Percentiles rank a stretch among this genome's conserved stretches.
Conservation (phyloP, 176 grass and related monocot genomes). For the Cymbopogon citratus region DNA sequence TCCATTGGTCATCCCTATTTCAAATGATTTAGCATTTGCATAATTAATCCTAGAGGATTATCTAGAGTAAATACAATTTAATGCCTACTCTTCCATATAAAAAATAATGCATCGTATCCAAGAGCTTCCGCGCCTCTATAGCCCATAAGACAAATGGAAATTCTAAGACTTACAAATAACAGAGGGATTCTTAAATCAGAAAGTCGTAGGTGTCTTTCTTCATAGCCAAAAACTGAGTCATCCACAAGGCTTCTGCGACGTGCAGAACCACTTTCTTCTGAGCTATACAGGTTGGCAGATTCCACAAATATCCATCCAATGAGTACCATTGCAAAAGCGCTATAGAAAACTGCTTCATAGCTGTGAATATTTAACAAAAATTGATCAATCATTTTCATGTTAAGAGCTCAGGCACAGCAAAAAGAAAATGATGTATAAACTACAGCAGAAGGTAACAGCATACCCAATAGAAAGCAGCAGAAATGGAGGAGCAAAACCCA, state of each 20-base stretch:
- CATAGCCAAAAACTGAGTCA: constrained; percentile 40
- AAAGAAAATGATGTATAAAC: constrained; percentile 10
- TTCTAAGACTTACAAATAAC: constrained; percentile 74
- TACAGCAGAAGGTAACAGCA: constrained; percentile 20
- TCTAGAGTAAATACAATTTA: neutral
- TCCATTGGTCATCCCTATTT: constrained; percentile 3
- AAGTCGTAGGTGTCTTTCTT: constrained; percentile 67
- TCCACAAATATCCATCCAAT: constrained; percentile 90
- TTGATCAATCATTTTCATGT: constrained; percentile 5
- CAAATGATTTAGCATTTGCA: constrained; percentile 22
- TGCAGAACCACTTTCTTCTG: constrained; percentile 50
- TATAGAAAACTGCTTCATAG: constrained; percentile 97
- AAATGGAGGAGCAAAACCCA: constrained; percentile 97
- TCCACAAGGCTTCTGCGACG: constrained; percentile 26
- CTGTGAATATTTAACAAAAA: constrained; percentile 34
- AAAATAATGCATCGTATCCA: neutral
- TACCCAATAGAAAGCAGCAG: constrained; percentile 93
- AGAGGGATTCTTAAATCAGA: constrained; percentile 88
- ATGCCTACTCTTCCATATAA: neutral
- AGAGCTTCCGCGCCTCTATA: neutral
- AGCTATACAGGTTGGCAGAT: constrained; percentile 54
- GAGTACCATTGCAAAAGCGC: constrained; percentile 73
- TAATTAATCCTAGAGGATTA: neutral
- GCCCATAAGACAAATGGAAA: constrained; percentile 11
- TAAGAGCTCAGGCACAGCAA: constrained; percentile 12